Evolutionary conservation across 129 eudicot species (phyloP), one percentile per base, ranked within the genome.

Genomic region (Ambrosia trifida): DNA sequence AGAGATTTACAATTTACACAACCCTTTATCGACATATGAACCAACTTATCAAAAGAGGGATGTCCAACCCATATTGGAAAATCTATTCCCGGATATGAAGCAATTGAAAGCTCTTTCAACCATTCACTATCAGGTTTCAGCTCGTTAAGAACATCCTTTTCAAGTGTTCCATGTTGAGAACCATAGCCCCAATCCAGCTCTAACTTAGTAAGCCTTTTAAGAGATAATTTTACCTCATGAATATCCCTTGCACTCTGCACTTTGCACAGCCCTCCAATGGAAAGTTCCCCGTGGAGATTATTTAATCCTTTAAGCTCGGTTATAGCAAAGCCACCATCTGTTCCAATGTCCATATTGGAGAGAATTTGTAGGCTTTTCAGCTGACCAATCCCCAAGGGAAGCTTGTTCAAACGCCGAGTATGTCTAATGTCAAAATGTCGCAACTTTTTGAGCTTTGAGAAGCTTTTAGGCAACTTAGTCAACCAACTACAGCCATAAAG

Each of bases 171-270:
- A 1, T 9, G 9, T 19, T 53, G 31, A 53, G 32, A 19, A 53
- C 60, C 60, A 19, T 19, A 32, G 3, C 32, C 60, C 60, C 60
- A 53, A 17, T 18, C 8, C 91, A 76, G 89, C 96, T 58, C 77
- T 64, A 53, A 7, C 60, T 53, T 53, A 0, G 32, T 53, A 53
- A 53, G 14, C 60, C 14, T 53, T 19, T 8, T 53, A 2, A 53
- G 7, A 53, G 14, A 2, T 10, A 53, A 7, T 28, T 51, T 5
- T 5, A 11, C 28, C 28, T 51, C 57, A 4, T 5, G 28, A 5
- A 20, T 20, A 5, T 51, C 13, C 5, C 2, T 19, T 53, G 1
- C 4, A 13, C 32, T 53, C 8, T 53, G 31, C 60, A 53, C 32
- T 2, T 53, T 53, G 11, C 20, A 28, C 12, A 18, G 4, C 14